Base-by-base conservation (phyloP, 1,284 basidiomycete species). In the Takashimella tepidaria region DNA sequence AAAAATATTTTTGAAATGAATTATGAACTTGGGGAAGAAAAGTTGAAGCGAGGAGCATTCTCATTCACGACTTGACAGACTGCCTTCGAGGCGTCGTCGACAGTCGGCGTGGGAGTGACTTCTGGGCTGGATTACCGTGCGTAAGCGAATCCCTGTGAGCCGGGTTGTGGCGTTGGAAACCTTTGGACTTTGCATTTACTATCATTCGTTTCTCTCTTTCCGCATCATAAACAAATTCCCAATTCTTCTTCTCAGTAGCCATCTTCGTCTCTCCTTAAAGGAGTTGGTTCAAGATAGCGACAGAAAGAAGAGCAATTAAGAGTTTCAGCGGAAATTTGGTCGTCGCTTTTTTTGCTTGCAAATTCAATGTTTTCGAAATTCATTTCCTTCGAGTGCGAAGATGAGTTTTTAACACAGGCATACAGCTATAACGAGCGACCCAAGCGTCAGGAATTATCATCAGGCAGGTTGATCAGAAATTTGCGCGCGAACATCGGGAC, bases 121-220 rank as follows among this genome's bases (percentile, higher is more conserved):
- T 47, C 26, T 47, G 22, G 45, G 22, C 26, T 23, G 21, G 26
- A 26, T 26, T 26, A 21, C 26, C 19, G 57, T 54, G 57, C 56
- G 59, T 44, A 57, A 53, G 57, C 55, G 57, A 57, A 20, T 41
- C 21, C 40, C 37, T 56, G 57, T 37, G 58, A 62, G 60, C 56
- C 41, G 52, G 58, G 57, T 59, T 54, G 60, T 62, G 60, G 60
- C 60, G 60, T 62, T 41, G 60, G 60, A 43, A 55, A 37, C 31
- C 31, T 37, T 37, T 37, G 31, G 31, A 37, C 31, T 16, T 37
- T n/a, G n/a, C n/a, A n/a, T n/a, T n/a, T n/a, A n/a, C n/a, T n/a
- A n/a, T n/a, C n/a, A n/a, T 16, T 37, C 31, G 31, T 37, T 37
- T 37, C 31, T 37, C 31, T 37, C 31, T 8, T 37, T 37, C 31